Conservation (phyloP, 2,329 filamentous ascomycete species). For the Metarhizium album region DNA sequence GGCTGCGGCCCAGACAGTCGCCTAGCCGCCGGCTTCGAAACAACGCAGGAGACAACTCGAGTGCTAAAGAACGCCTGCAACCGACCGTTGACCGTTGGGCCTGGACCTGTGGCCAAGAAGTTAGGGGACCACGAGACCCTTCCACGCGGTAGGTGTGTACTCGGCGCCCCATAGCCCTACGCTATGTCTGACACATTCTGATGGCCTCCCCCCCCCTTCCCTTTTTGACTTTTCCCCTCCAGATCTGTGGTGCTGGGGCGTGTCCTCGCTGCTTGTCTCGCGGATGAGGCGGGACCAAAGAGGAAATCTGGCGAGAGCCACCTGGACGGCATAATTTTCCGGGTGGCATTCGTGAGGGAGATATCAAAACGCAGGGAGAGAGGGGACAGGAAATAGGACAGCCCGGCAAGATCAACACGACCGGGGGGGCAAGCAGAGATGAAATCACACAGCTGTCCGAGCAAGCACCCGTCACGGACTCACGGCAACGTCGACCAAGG, state of each 20-base stretch:
- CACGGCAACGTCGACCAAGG: too few species aligned
- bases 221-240: too few species aligned
- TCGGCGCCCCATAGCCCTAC: neutral
- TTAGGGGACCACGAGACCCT: neutral
- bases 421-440: too few species aligned
- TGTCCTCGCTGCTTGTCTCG: neutral
- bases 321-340: neutral
- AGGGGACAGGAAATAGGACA: too few species aligned
- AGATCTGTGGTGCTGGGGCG: neutral
- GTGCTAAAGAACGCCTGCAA: slow-evolving; percentile 5
- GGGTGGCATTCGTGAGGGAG: neutral
- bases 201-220: neutral
- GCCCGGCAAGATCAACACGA: too few species aligned
- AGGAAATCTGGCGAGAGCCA: neutral
- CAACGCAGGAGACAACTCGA: neutral
- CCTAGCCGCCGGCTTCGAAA: slow-evolving; percentile 1
- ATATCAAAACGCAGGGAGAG: too few species aligned
- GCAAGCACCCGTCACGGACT: too few species aligned
- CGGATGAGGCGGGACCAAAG: neutral
- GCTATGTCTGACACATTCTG: neutral
- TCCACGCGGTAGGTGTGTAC: neutral
- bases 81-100: slow-evolving; percentile 5
- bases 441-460: too few species aligned
- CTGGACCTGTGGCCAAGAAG: neutral
- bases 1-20: slow-evolving; percentile 4